Percentiles rank a stretch among this genome's conserved stretches.
Evolutionary conservation across 1,284 basidiomycete species (phyloP).

Genomic region (Exobasidium rhododendri): DNA sequence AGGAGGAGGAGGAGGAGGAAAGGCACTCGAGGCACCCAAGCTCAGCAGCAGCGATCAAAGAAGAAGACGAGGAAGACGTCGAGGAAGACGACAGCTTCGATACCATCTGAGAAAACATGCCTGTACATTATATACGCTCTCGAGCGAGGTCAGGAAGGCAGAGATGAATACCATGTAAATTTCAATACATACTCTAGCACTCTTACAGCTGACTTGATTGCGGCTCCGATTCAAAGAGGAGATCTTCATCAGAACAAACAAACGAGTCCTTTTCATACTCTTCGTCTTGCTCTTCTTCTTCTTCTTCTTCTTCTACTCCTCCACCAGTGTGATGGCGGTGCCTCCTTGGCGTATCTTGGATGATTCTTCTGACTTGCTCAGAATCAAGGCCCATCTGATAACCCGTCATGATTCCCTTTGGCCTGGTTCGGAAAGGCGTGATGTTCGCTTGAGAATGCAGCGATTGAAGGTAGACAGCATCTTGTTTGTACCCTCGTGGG

Average conservation of each 20-base stretch:
- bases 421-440: slow-evolving; percentile 9
- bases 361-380: background rate
- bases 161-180: too few species aligned
- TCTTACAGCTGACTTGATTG: background rate
- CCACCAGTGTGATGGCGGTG: background rate
- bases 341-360: slow-evolving; percentile 4
- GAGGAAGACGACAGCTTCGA: too few species aligned
- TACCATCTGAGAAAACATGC: too few species aligned
- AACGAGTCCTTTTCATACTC: slow-evolving; percentile 16
- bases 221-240: background rate
- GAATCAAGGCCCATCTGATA: background rate
- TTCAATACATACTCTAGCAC: background rate
- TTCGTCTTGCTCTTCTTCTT: slow-evolving; percentile 8
- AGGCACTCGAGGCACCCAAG: too few species aligned
- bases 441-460: slow-evolving; percentile 19
- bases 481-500: slow-evolving; percentile 63
- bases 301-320: slow-evolving; percentile 11
- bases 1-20: background rate
- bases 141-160: too few species aligned
- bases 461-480: slow-evolving; percentile 46
- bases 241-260: slow-evolving; percentile 18
- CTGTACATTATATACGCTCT: too few species aligned
- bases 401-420: background rate
- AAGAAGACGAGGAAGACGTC: background rate
- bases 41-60: background rate